Percentiles rank a stretch among this genome's conserved stretches.
Evolutionary conservation across 2,329 filamentous ascomycete species (phyloP).

Genomic region (Alternaria angustiovoidea): DNA sequence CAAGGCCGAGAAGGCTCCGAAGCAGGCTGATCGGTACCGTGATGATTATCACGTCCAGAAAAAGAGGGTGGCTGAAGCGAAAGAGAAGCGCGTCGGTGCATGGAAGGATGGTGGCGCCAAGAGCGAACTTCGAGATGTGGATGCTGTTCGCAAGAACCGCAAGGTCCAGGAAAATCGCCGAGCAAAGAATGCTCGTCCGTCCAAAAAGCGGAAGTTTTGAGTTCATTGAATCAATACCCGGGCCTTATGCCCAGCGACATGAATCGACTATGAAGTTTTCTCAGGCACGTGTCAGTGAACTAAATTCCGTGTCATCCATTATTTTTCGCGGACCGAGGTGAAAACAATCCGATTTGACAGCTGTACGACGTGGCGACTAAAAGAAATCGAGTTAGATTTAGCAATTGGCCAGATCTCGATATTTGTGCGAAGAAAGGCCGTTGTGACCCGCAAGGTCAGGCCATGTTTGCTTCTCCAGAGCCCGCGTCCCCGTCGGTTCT

Average conservation of each 20-base stretch:
- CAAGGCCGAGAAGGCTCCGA: conserved; percentile 85
- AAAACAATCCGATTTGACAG: conserved; percentile 12
- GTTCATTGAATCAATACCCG: conserved; percentile 23
- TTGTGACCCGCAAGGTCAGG: conserved; percentile 20
- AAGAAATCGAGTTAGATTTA: conserved; percentile 10
- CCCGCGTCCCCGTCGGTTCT: conserved; percentile 13
- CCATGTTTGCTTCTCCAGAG: conserved; percentile 12
- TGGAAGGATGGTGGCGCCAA: conserved; percentile 76
- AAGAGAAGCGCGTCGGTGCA: conserved; percentile 80
- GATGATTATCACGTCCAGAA: conserved; percentile 91
- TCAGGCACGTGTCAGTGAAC: conserved; percentile 5
- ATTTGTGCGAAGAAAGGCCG: conserved; percentile 18
- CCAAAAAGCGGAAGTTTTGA: conserved; percentile 64
- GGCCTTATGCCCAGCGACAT: conserved; percentile 5
- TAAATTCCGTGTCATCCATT: conserved; percentile 1
- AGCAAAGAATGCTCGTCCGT: conserved; percentile 88
- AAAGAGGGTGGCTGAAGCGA: conserved; percentile 86
- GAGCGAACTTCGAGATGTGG: conserved; percentile 80
- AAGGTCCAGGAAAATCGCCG: conserved; percentile 76
- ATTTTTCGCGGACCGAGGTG: conserved; percentile 13
- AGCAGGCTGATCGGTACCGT: conserved; percentile 89
- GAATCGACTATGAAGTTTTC: conserved; percentile 14
- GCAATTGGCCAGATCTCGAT: conserved; percentile 11
- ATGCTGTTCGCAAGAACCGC: conserved; percentile 86
- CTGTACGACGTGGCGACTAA: conserved; percentile 7